phyloP scores from a whole-genome alignment of 1,284 basidiomycete species.

The Trichosporon sp. region DNA sequence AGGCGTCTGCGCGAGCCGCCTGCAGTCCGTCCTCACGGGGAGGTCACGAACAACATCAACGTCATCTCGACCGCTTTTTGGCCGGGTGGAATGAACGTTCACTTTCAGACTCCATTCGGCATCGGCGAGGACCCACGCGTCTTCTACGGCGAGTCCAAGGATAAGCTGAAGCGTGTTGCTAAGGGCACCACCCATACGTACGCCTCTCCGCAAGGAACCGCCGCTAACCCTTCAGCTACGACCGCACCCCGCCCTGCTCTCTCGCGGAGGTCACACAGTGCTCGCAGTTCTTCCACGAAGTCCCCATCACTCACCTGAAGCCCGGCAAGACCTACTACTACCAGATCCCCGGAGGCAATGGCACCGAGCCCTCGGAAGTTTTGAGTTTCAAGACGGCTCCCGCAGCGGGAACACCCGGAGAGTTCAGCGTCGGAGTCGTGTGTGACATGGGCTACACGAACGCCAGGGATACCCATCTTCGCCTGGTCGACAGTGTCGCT shows the following conservation, averaged over 20 bases:
- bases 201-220: background rate
- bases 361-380: slow-evolving; percentile 37
- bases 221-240: slow-evolving; percentile 31
- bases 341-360: slow-evolving; percentile 45
- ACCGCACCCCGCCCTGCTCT: slow-evolving; percentile 43
- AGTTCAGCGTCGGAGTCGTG: slow-evolving; percentile 45
- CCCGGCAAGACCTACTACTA: slow-evolving; percentile 40
- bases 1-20: slow-evolving; percentile 37
- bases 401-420: slow-evolving; percentile 27
- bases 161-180: slow-evolving; percentile 30
- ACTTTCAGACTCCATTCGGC: slow-evolving; percentile 47
- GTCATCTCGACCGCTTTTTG: slow-evolving; percentile 38
- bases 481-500: slow-evolving; percentile 36
- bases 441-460: slow-evolving; percentile 56
- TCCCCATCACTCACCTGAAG: slow-evolving; percentile 33
- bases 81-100: slow-evolving; percentile 42
- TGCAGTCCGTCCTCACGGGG: slow-evolving; percentile 25
- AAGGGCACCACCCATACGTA: slow-evolving; percentile 35
- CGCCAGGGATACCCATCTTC: slow-evolving; percentile 45
- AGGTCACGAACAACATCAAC: slow-evolving; percentile 47
- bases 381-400: slow-evolving; percentile 38
- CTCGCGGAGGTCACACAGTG: slow-evolving; percentile 39
- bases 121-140: slow-evolving; percentile 37
- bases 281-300: slow-evolving; percentile 44
- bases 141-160: slow-evolving; percentile 31